These are phyloP conservation scores for Eucalyptus viminalis DNA, from an alignment of 345 rosid species.

Conservation along the genomic window DNA sequence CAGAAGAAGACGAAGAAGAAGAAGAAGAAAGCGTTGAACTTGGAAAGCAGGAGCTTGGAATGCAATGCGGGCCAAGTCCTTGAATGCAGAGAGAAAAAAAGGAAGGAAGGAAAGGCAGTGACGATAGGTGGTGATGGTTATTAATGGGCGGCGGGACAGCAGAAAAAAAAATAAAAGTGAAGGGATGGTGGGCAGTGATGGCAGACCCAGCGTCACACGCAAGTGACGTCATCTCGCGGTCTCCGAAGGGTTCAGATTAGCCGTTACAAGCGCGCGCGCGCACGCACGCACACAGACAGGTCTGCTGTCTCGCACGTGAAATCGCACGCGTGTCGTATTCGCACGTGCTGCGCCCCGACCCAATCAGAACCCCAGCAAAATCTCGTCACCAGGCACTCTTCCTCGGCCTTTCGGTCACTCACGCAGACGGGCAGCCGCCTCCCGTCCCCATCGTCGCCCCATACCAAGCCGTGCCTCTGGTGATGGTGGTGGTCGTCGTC, in stretches of 20 bases:
- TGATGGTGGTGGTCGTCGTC: too few relatives aligned
- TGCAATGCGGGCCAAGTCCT: neutral
- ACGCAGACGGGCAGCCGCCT: neutral
- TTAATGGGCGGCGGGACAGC: neutral
- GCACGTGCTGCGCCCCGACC: neutral
- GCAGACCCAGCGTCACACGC: neutral
- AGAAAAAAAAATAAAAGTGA: neutral
- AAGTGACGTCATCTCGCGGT: neutral
- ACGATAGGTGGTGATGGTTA: neutral
- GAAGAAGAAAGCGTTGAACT: neutral
- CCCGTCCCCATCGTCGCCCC: neutral
- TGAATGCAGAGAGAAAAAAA: neutral
- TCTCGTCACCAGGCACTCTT: neutral
- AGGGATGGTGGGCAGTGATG: neutral
- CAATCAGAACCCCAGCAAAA: neutral
- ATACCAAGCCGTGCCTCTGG: neutral
- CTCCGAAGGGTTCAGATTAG: neutral
- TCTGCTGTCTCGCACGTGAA: neutral
- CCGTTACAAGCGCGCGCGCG: neutral
- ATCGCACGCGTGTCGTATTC: neutral
- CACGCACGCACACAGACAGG: neutral
- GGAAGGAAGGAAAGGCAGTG: neutral
- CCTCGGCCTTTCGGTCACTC: neutral
- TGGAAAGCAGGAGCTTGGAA: neutral
- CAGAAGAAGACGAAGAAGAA: neutral